Conservation (phyloP, 192 early-diverging fungal genomes). For the Paraglomus brasilianum region DNA sequence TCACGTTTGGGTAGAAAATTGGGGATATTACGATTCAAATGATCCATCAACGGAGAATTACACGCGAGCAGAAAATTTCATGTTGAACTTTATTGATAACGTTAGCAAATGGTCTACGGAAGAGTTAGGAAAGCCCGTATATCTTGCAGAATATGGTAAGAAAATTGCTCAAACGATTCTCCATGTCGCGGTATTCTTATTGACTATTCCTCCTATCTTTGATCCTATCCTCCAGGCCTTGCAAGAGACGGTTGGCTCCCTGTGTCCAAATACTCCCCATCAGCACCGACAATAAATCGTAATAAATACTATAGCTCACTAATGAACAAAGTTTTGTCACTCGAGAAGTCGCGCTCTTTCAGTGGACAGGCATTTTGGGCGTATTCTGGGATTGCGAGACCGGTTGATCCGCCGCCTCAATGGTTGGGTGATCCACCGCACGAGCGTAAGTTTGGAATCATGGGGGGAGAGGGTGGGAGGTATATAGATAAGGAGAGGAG, state of each 20-base stretch:
- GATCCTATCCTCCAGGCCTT: conserved; percentile 1
- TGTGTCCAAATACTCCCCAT: conserved; percentile 46
- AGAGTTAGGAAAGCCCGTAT: conserved; percentile 47
- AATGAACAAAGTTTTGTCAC: conserved; percentile 35
- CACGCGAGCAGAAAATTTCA: conserved; percentile 42
- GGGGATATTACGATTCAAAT: conserved; percentile 56
- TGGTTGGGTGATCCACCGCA: conserved; percentile 63
- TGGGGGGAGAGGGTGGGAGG: background rate
- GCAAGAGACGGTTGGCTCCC: conserved; percentile 47
- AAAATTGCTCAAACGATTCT: background rate
- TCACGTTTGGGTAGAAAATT: conserved; percentile 49
- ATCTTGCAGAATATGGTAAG: conserved; percentile 62
- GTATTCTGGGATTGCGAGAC: conserved; percentile 52
- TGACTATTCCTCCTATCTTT: background rate
- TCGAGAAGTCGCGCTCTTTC: conserved; percentile 34
- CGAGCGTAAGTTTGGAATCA: conserved; percentile 39
- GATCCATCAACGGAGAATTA: conserved; percentile 41
- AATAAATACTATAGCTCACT: conserved; percentile 54
- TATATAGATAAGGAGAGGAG: background rate
- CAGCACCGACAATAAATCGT: conserved; percentile 49
- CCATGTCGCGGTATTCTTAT: background rate
- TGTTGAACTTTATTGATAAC: conserved; percentile 40
- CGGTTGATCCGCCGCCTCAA: conserved; percentile 34
- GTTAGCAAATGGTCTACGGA: conserved; percentile 50
- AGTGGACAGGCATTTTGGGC: conserved; percentile 67